These are phyloP conservation scores for Fraxinus ornus DNA, from an alignment of 305 asterid species.

Conservation along the genomic window DNA sequence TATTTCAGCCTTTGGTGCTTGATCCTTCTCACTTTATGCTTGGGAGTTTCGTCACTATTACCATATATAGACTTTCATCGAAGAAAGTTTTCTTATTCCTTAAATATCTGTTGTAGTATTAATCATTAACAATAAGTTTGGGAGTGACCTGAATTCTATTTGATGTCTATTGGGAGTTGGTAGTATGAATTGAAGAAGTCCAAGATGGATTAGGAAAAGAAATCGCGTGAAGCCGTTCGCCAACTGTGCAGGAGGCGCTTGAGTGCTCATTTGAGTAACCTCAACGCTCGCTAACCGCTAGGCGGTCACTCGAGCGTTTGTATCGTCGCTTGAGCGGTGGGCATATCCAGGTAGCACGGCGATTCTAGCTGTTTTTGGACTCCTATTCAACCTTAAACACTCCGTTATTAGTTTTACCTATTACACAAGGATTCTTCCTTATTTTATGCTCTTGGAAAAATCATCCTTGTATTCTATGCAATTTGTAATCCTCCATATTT, in stretches of 20 bases:
- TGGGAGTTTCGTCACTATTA: not conserved
- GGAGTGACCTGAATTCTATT: no score
- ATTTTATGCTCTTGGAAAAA: not conserved
- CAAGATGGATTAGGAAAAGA: not conserved
- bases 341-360: not conserved
- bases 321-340: not conserved
- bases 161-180: no score
- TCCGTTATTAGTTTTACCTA: not conserved
- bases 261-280: not conserved
- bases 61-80: not conserved
- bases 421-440: not conserved
- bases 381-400: not conserved
- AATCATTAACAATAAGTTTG: no score
- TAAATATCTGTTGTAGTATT: no score
- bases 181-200: no score
- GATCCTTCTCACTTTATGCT: not conserved
- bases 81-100: not conserved
- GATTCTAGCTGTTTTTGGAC: not conserved
- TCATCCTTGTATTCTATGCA: not conserved
- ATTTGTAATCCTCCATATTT: not conserved
- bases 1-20: not conserved
- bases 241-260: not conserved
- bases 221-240: not conserved
- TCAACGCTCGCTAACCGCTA: not conserved
- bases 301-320: not conserved